Evolutionary conservation across 73 alveolate genomes (phyloP), one percentile per base, ranked within the genome.

Genomic region (Halteria grandinella): DNA sequence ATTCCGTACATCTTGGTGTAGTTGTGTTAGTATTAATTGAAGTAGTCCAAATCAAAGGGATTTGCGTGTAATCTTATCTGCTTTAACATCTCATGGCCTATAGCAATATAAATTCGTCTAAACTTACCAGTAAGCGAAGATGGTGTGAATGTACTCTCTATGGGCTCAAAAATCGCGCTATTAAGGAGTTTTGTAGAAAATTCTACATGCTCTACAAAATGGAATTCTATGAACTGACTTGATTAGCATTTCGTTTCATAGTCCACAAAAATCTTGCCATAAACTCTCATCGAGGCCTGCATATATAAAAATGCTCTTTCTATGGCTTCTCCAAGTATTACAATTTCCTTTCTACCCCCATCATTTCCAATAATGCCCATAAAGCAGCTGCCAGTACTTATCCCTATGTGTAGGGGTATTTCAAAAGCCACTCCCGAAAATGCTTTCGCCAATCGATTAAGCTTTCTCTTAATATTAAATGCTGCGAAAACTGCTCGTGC

Each of bases 331-430:
- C 78, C 78, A 3, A 62, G 45, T 10, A 41, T 62, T 20, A 62
- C 39, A 17, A 62, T 41, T 41, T 62, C 78, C 50, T 62, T 62
- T 62, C 78, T 10, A 39, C 43, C 20, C 20, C 78, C 78, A 29
- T 62, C 78, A 62, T 62, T 62, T 6, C 78, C 78, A 34, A 62
- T 27, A 8, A 62, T 62, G 1, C 78, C 78, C 57, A 62, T 41
- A 21, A 39, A 62, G 6, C 36, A 47, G 41, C 43, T 41, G 15
- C 78, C 78, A 20, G 78, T 62, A 21, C 78, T 20, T 12, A 62
- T 41, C 12, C 78, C 78, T 6, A 62, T 62, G 41, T 62, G 78
- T 4, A 62, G 25, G 1, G 78, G 78, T 4, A n/a, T n/a, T n/a
- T n/a, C n/a, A n/a, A n/a, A n/a, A n/a, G n/a, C n/a, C n/a, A n/a